phyloP scores from a whole-genome alignment of 139 green algal species.

The Coelastrella sp. region DNA sequence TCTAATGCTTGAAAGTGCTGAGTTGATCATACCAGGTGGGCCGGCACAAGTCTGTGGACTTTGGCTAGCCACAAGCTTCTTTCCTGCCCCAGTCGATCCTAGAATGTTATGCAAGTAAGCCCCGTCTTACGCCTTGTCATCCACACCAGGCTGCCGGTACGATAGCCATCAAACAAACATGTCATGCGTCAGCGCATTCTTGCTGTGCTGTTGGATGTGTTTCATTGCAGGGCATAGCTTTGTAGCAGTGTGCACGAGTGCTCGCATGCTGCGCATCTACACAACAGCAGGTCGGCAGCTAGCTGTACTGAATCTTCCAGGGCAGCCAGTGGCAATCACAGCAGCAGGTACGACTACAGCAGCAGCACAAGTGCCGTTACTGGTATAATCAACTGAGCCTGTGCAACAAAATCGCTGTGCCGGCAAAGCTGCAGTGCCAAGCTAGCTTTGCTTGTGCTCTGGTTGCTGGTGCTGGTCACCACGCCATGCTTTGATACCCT shows the following conservation, averaged over 20 bases:
- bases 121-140: not conserved
- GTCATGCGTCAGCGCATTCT: too few species aligned
- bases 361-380: not conserved
- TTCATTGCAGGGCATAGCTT: slow-evolving; percentile 64
- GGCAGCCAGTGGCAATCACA: slow-evolving; percentile 69
- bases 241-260: slow-evolving; percentile 76
- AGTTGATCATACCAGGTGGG: too few species aligned
- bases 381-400: not conserved
- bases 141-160: not conserved
- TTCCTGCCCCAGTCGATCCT: too few species aligned
- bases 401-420: not conserved
- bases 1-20: too few species aligned
- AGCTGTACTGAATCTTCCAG: slow-evolving; percentile 64
- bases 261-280: slow-evolving; percentile 83
- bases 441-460: too few species aligned
- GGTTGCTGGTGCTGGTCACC: too few species aligned
- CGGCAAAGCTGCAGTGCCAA: not conserved
- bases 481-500: too few species aligned
- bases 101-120: too few species aligned
- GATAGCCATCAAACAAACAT: too few species aligned
- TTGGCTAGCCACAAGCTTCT: too few species aligned
- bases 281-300: slow-evolving; percentile 70
- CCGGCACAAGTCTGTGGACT: too few species aligned
- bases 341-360: slow-evolving; percentile 35
- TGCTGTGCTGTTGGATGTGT: not conserved